Percentiles rank a stretch among this genome's conserved stretches.
Evolutionary conservation across 2,329 filamentous ascomycete genomes (phyloP).

Genomic region (Fusarium bactridioides): DNA sequence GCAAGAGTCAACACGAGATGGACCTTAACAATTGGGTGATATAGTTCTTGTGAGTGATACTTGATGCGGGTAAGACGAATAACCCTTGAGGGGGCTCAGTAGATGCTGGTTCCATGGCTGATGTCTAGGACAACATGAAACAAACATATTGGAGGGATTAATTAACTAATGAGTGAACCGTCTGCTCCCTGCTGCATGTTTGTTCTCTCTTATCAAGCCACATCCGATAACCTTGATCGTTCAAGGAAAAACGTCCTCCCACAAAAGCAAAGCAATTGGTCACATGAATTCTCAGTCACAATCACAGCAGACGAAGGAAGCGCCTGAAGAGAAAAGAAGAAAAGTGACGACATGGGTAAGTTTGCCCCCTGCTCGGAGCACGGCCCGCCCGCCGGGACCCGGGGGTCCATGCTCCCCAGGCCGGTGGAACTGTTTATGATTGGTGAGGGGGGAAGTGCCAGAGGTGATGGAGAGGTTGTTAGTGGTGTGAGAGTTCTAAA

Average conservation of each 20-base stretch:
- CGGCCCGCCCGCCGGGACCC: conserved; percentile 37
- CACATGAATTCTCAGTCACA: conserved; percentile 26
- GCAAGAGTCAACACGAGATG: not conserved
- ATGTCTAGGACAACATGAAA: conserved; percentile 19
- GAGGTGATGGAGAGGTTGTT: conserved; percentile 20
- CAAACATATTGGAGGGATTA: not conserved
- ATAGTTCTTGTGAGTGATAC: conserved; percentile 7
- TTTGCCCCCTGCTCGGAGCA: conserved; percentile 24
- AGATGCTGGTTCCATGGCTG: conserved; percentile 13
- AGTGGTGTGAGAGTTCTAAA: not conserved
- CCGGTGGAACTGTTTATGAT: conserved; percentile 39
- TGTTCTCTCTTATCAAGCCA: conserved; percentile 21
- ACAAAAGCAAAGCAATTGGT: conserved; percentile 14
- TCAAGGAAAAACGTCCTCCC: not conserved
- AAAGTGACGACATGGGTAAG: conserved; percentile 32
- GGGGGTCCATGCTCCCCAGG: conserved; percentile 41
- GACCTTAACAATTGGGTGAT: not conserved
- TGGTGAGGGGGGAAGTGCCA: conserved; percentile 24
- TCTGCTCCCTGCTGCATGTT: not conserved
- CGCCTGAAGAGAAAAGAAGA: not conserved
- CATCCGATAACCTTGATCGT: conserved; percentile 5
- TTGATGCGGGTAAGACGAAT: conserved; percentile 3
- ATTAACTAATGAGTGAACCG: not conserved
- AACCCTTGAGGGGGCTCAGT: not conserved
- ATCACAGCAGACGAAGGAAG: not conserved